A percentile compares a stretch with the other conserved stretches of the same genome.
Conservation (phyloP, 139 green algal species). For the Chara braunii region DNA sequence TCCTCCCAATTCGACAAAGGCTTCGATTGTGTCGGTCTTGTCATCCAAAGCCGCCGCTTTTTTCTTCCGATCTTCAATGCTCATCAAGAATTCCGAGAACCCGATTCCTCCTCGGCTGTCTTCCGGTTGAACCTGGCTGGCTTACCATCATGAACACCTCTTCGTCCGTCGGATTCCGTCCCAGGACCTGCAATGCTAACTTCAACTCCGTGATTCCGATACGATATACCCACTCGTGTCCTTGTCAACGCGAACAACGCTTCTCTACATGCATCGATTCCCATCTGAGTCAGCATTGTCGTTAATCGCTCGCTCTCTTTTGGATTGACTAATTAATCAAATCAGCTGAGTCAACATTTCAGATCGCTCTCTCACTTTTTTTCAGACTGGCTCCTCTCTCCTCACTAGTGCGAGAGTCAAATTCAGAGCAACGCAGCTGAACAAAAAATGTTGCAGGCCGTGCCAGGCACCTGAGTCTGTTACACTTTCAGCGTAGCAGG, state of each 20-base stretch:
- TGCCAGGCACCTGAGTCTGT: no score
- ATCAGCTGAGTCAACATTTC: no score
- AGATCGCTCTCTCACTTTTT: no score
- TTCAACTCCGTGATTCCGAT: conserved; percentile 58
- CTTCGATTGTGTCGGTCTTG: conserved; percentile 68
- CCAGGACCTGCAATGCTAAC: conserved; percentile 50
- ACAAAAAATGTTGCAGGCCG: no score
- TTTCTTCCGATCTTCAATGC: conserved; percentile 68
- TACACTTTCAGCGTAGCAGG: no score
- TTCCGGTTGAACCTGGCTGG: conserved; percentile 63
- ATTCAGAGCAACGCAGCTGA: no score
- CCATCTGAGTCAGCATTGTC: conserved; percentile 4
- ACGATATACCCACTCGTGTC: conserved; percentile 57
- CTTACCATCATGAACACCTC: conserved; percentile 66
- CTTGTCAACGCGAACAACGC: conserved; percentile 35
- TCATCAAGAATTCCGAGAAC: conserved; percentile 65
- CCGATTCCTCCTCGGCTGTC: conserved; percentile 66
- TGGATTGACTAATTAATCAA: no score
- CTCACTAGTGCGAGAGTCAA: no score
- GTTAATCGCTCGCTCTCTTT: no score
- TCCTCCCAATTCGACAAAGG: conserved; percentile 71
- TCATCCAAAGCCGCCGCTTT: conserved; percentile 18
- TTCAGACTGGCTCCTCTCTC: no score
- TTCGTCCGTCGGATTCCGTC: conserved; percentile 58
- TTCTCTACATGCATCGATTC: conserved; percentile 27